phyloP scores from a whole-genome alignment of 192 early-diverging fungal genomes.

The Tieghemiomyces parasiticus region DNA sequence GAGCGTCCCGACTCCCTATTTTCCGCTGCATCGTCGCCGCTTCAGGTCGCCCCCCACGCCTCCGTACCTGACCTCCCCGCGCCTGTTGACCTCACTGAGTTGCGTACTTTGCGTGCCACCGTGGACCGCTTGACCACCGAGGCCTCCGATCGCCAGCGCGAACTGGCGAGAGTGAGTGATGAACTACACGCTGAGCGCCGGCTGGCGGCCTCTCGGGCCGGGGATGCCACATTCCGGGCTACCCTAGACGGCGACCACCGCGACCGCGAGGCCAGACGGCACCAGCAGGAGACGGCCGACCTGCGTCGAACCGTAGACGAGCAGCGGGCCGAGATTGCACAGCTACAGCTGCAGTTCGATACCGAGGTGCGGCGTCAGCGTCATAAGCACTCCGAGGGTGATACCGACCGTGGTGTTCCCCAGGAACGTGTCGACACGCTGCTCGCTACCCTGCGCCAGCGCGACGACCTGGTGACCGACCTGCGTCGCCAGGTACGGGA shows the following conservation, averaged over 20 bases:
- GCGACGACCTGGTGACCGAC: neutral
- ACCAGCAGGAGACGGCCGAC: neutral
- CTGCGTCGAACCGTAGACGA: neutral
- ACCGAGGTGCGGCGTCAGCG: neutral
- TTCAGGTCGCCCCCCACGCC: neutral
- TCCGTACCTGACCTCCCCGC: neutral
- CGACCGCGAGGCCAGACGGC: neutral
- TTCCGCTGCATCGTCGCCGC: neutral
- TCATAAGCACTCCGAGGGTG: neutral
- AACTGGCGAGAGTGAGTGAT: too few species aligned
- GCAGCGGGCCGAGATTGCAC: neutral
- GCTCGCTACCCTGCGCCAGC: neutral
- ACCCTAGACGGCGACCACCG: neutral
- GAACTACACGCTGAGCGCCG: too few species aligned
- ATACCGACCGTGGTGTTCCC: neutral
- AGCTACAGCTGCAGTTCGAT: neutral
- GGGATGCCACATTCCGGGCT: neutral
- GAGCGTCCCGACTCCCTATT: too few species aligned
- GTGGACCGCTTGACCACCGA: too few species aligned
- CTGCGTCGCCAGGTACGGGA: neutral
- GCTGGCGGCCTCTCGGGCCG: neutral
- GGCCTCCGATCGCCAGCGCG: too few species aligned
- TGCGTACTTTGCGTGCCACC: too few species aligned
- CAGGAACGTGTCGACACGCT: constrained; percentile 1
- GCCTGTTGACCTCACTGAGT: neutral